phyloP scores from a whole-genome alignment of 345 rosid species.

The Geranium brycei region DNA sequence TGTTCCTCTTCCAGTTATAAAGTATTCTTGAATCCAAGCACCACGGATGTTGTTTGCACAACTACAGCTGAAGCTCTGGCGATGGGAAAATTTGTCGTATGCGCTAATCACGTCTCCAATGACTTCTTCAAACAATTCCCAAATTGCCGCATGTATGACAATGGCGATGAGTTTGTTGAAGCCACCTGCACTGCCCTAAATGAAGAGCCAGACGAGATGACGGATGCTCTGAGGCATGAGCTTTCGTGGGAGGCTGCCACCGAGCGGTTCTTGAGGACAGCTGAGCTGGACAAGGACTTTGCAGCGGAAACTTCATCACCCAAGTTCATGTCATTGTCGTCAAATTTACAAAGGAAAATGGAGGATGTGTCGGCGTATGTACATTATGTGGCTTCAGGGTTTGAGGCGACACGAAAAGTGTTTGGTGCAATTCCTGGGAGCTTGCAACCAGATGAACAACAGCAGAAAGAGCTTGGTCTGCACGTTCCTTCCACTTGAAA shows the following conservation, averaged over 20 bases:
- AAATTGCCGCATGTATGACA: conserved; percentile 52
- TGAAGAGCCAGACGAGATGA: conserved; percentile 55
- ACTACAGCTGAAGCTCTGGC: conserved; percentile 97
- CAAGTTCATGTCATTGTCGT: conserved; percentile 38
- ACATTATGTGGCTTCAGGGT: conserved; percentile 58
- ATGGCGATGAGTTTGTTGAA: conserved; percentile 39
- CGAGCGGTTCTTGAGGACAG: conserved; percentile 48
- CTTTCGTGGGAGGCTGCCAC: conserved; percentile 93
- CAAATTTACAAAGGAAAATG: conserved; percentile 29
- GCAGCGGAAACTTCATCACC: conserved; percentile 14
- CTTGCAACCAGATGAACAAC: conserved; percentile 73
- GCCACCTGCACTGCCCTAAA: conserved; percentile 42
- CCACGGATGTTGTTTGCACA: conserved; percentile 94
- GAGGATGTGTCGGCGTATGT: conserved; percentile 69
- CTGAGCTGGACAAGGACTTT: conserved; percentile 26
- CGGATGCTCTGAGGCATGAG: conserved; percentile 52
- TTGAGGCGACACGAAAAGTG: conserved; percentile 53
- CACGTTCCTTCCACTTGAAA: conserved; percentile 11
- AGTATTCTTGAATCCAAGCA: conserved; percentile 95
- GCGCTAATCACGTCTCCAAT: conserved; percentile 43
- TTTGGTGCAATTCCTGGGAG: conserved; percentile 84
- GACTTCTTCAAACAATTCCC: conserved; percentile 70
- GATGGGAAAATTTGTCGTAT: conserved; percentile 75
- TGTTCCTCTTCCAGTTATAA: conserved; percentile 46
- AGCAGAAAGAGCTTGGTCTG: conserved; percentile 64